Base-by-base conservation (phyloP, 2,329 filamentous ascomycete genomes). In the Diaporthe vexans region DNA sequence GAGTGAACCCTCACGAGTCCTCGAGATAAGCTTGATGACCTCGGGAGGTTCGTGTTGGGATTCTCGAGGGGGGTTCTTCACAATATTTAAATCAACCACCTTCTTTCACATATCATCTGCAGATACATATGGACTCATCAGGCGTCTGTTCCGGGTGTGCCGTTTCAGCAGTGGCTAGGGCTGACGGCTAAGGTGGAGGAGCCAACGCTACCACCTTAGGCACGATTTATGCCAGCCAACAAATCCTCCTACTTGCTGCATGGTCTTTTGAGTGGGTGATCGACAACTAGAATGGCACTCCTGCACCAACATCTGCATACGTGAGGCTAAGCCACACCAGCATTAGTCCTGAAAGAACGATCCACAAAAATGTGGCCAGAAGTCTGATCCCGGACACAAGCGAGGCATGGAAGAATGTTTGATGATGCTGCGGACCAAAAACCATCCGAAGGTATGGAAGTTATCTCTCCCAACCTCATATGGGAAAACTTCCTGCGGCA, bases 131-230 rank as follows among this genome's bases (percentile, higher is more conserved):
- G 46, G 63, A 51, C 46, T 67, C 63, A 52, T 21, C 46, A n/a
- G 13, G 21, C 40, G 29, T 37, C 21, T 26, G 21, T 51, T 35
- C 46, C 46, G 46, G 46, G 2, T 13, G 21, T 11, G 29, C 46
- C 63, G 63, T 67, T 40, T 67, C 63, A 40, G 10, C 13, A 48
- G 5, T n/a, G 24, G 21, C 37, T 52, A 67, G 43, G 61, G 61
- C 61, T 65, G 43, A 67, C 61, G 51, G 29, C 61, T 24, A 26
- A 67, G 6, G 33, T 19, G 46, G 29, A 52, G 46, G 29, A 67
- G 46, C 46, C 46, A 52, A 37, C 46, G 21, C 63, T 52, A 52
- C 7, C n/a, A 52, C 29, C 9, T n/a, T 24, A 52, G 46, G 29
- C 46, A 51, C 21, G 13, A 52, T 19, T 35, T 35, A 37, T 37